Conservation (phyloP, 148 eudicot genomes). For the Camellia granthamiana region DNA sequence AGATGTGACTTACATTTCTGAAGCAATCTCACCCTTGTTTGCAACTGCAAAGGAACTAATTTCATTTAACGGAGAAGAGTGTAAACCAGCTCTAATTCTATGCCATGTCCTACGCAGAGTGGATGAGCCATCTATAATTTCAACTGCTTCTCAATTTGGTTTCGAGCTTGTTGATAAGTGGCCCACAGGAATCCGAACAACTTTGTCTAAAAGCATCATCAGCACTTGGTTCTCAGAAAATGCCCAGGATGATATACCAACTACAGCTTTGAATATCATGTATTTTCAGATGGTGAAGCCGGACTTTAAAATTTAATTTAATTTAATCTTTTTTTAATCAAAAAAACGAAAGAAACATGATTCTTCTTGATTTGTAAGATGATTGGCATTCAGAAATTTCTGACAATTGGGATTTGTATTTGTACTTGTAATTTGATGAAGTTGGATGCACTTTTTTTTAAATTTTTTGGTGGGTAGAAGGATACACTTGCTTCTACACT, state of each 20-base stretch:
- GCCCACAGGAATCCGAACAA: constrained; percentile 36
- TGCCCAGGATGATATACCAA: constrained; percentile 36
- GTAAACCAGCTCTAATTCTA: constrained; percentile 50
- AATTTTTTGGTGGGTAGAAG: too few species aligned
- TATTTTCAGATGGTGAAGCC: constrained; percentile 39
- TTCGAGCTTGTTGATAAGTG: constrained; percentile 73
- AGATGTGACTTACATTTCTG: constrained; percentile 73
- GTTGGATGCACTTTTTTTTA: too few species aligned
- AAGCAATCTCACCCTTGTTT: constrained; percentile 74
- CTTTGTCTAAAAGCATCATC: constrained; percentile 31
- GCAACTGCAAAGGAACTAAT: constrained; percentile 70
- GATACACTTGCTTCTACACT: too few species aligned
- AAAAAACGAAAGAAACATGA: not conserved
- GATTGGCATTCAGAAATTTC: constrained; percentile 8
- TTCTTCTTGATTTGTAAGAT: not conserved
- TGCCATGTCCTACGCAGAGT: constrained; percentile 85
- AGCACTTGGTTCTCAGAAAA: constrained; percentile 49
- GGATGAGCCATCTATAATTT: constrained; percentile 74
- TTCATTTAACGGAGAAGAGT: constrained; percentile 23
- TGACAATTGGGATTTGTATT: not conserved
- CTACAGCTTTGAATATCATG: constrained; percentile 72
- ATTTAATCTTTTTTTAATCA: not conserved
- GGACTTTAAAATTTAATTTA: not conserved
- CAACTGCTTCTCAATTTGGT: constrained; percentile 64
- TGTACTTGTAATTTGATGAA: not conserved